Evolutionary conservation across 2,329 filamentous ascomycete species (phyloP), one percentile per base, ranked within the genome.

Genomic region (Xylaria multiplex): DNA sequence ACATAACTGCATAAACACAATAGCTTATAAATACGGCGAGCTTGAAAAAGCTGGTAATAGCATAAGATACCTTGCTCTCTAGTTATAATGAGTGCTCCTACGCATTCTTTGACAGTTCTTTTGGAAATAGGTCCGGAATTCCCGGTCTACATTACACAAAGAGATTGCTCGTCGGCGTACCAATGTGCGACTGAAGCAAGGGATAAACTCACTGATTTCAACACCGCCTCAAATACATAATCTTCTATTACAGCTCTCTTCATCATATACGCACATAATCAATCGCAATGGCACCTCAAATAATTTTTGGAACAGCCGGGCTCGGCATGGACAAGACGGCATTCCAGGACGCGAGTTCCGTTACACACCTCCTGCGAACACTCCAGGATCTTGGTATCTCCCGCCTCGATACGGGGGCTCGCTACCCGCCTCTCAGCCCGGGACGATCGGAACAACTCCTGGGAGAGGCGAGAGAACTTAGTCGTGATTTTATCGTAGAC

Each of bases 361-460:
- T 74, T 14, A 64, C 55, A 7, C 35, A 43, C 3, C 56, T 76
- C 1, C 67, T 76, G 11, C 8, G 32, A 9, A 71, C 67, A 1
- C 64, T 76, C 6, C 63, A 57, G 8, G 32, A 24, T 0, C 69
- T 73, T 6, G 69, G 67, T 16, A 70, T 74, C 57, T 35, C 19
- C 2, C 68, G 68, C 13, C 59, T 75, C 5, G 72, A 74, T 27
- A 62, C 77, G 1, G 78, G 73, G 2, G 75, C 76, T 9, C 73
- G 77, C 14, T 80, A 80, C 49, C 76, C 78, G 24, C 75, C 75
- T 3, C 60, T 68, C 4, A 74, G 74, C 9, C 75, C 76, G 3
- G 77, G 77, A 6, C 69, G 61, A 11, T 73, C 78, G 0, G 79
- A 79, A 58, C 19, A 73, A 53, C 70, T 80, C 7, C 66, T 80